Percentiles rank a stretch among this genome's conserved stretches.
phyloP scores from a whole-genome alignment of 371 early-diverging fungal species.

The Cokeromyces recurvatus region DNA sequence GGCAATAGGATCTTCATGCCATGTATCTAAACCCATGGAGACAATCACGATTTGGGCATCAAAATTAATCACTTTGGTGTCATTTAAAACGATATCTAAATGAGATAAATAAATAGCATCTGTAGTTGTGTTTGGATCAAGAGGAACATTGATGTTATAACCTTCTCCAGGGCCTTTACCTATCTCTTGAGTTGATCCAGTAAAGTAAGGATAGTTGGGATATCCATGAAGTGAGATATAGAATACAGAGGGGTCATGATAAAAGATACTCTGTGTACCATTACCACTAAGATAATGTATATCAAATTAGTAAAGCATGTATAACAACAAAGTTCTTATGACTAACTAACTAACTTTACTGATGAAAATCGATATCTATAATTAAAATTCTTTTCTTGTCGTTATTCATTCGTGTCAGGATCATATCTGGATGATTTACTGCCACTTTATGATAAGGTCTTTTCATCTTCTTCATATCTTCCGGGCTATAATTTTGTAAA shows the following conservation, averaged over 20 bases:
- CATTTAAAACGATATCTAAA: slow-evolving; percentile 23
- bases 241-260: slow-evolving; percentile 48
- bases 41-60: slow-evolving; percentile 48
- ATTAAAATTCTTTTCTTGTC: slow-evolving; percentile 44
- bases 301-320: too few species aligned
- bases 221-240: slow-evolving; percentile 53
- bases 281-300: slow-evolving; percentile 45
- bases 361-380: slow-evolving; percentile 62
- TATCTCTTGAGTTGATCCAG: slow-evolving; percentile 54
- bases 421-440: neutral
- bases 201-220: slow-evolving; percentile 56
- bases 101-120: slow-evolving; percentile 44
- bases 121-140: slow-evolving; percentile 39
- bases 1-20: slow-evolving; percentile 63
- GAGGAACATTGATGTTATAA: slow-evolving; percentile 70
- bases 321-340: neutral
- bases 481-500: slow-evolving; percentile 38
- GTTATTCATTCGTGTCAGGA: neutral
- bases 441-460: slow-evolving; percentile 2
- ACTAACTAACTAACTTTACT: slow-evolving; percentile 32
- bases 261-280: slow-evolving; percentile 72
- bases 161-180: slow-evolving; percentile 55
- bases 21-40: slow-evolving; percentile 59
- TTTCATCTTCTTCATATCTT: slow-evolving; percentile 24
- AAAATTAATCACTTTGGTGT: slow-evolving; percentile 26